These are phyloP conservation scores for Saprolegnia parasitica DNA, from an alignment of 352 stramenopile species.

Conservation along the genomic window DNA sequence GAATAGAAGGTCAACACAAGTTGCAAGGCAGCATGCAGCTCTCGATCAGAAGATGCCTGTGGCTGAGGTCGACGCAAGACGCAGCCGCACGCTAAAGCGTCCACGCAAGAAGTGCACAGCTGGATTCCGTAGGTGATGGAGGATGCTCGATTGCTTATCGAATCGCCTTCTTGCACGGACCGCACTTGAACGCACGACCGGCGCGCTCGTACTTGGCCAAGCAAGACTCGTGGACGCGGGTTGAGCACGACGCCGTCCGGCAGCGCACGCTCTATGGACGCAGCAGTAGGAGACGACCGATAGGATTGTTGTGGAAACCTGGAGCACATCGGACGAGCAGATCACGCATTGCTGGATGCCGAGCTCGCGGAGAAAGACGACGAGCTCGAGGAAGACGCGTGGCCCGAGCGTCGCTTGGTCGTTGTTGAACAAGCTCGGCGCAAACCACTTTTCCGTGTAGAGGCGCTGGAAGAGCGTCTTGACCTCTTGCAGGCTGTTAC, in stretches of 20 bases:
- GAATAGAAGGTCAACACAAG: too few relatives aligned
- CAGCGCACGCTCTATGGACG: constrained; percentile 19
- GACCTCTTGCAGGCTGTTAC: constrained; percentile 58
- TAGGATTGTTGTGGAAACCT: constrained; percentile 30
- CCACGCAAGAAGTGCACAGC: background rate
- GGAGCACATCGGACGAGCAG: constrained; percentile 69
- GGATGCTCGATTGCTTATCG: background rate
- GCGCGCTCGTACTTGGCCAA: constrained; percentile 4
- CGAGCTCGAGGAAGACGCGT: constrained; percentile 65
- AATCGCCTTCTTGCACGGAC: constrained; percentile 15
- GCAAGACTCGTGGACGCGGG: constrained; percentile 25
- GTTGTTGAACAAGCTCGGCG: constrained; percentile 37
- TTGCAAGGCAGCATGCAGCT: too few relatives aligned
- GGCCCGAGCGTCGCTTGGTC: constrained; percentile 59
- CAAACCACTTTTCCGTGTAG: constrained; percentile 63
- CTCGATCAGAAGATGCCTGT: too few relatives aligned
- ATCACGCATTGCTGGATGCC: constrained; percentile 76
- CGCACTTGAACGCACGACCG: constrained; percentile 18
- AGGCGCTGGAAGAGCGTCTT: constrained; percentile 61
- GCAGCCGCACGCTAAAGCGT: background rate
- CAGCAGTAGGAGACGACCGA: background rate
- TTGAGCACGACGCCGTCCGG: constrained; percentile 2
- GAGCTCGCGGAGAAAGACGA: constrained; percentile 64
- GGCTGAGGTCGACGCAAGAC: too few relatives aligned
- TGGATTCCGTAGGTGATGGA: background rate